Conservation (phyloP, 495 filamentous ascomycete species). For the Penicillium egyptiacum region DNA sequence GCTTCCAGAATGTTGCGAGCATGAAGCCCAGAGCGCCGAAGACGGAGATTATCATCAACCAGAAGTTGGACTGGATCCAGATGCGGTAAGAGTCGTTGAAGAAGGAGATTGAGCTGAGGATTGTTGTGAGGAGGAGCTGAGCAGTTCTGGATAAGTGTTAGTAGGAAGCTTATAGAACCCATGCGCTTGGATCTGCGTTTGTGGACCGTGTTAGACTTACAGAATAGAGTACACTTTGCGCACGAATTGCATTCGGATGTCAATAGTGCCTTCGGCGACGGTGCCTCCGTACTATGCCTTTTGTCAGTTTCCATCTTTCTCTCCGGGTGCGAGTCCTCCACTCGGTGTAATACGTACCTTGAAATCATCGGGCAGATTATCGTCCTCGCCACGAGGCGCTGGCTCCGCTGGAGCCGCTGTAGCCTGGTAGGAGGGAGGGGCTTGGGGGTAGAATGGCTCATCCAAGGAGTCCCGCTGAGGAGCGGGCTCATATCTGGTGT, state of each 20-base stretch:
- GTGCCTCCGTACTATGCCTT: slow-evolving; percentile 73
- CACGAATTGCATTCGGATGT: slow-evolving; percentile 96
- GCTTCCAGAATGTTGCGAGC: slow-evolving; percentile 94
- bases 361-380: slow-evolving; percentile 95
- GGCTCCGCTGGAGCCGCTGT: slow-evolving; percentile 47
- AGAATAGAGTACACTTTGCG: slow-evolving; percentile 89
- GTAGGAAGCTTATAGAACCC: background rate
- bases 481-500: slow-evolving; percentile 67
- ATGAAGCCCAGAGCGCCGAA: slow-evolving; percentile 79
- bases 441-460: slow-evolving; percentile 66
- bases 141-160: slow-evolving; percentile 58
- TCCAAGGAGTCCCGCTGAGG: slow-evolving; percentile 74
- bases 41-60: slow-evolving; percentile 82
- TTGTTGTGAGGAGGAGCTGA: slow-evolving; percentile 81
- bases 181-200: background rate
- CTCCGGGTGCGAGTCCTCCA: too few species aligned
- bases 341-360: slow-evolving; percentile 57
- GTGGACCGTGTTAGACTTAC: slow-evolving; percentile 41
- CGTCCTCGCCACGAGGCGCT: slow-evolving; percentile 79
- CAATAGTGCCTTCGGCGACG: slow-evolving; percentile 87
- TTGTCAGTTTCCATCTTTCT: slow-evolving; percentile 1
- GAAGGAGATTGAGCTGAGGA: slow-evolving; percentile 81
- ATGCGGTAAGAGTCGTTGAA: slow-evolving; percentile 72
- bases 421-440: slow-evolving; percentile 72
- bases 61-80: slow-evolving; percentile 85